phyloP scores from a whole-genome alignment of 2,329 filamentous ascomycete species.

The Rosellinia necatrix region DNA sequence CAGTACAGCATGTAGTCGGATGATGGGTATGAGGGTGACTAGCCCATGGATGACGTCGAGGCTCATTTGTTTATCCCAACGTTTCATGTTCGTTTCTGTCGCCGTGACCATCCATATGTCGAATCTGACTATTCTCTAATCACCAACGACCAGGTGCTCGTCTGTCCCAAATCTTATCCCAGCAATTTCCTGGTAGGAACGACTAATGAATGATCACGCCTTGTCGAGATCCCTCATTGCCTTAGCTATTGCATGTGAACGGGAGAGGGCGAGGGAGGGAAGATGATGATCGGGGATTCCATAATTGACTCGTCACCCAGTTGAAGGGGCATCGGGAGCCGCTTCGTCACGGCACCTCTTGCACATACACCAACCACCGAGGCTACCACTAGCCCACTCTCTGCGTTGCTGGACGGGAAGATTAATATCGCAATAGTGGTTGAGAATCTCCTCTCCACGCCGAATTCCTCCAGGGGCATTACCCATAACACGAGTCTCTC shows the following conservation, averaged over 20 bases:
- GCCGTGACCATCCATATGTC: constrained; percentile 1
- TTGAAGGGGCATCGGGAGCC: constrained; percentile 33
- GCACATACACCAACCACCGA: constrained; percentile 91
- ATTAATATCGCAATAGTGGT: constrained; percentile 90
- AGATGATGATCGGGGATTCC: not conserved
- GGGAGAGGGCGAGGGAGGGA: not conserved
- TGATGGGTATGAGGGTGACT: not conserved
- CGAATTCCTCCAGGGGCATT: constrained; percentile 64
- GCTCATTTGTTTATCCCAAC: not conserved
- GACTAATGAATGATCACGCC: constrained; percentile 37
- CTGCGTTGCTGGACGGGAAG: constrained; percentile 78
- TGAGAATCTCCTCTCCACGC: constrained; percentile 83
- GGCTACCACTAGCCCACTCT: constrained; percentile 85
- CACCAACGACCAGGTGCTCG: not conserved
- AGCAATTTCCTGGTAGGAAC: constrained; percentile 29
- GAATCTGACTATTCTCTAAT: not conserved
- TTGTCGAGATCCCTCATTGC: constrained; percentile 29
- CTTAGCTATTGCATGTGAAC: constrained; percentile 7
- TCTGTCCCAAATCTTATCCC: not conserved
- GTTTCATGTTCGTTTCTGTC: not conserved
- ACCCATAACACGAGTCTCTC: constrained; percentile 61
- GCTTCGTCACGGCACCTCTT: constrained; percentile 77
- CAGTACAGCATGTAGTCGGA: not conserved
- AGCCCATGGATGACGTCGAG: not conserved
- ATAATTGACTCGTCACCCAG: constrained; percentile 21